phyloP scores from a whole-genome alignment of 1,284 basidiomycete genomes.

The Tilletiaria anomala region DNA sequence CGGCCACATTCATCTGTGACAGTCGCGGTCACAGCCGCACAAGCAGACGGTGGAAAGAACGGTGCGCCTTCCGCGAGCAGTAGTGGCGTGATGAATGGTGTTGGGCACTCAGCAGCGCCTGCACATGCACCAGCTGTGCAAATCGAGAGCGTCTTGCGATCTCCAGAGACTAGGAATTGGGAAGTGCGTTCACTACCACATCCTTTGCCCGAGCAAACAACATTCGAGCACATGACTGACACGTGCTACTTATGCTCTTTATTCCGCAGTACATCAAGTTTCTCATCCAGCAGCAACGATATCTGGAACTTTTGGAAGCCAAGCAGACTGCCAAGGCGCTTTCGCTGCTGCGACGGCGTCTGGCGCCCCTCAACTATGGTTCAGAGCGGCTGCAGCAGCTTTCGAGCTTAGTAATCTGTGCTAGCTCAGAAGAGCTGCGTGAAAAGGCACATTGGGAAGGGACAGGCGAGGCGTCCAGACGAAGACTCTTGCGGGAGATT shows the following conservation, averaged over 20 bases:
- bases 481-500: constrained; percentile 58
- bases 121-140: constrained; percentile 3
- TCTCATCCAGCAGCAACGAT: constrained; percentile 84
- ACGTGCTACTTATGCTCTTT: constrained; percentile 8
- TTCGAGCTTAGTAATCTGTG: constrained; percentile 5
- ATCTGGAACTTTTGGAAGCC: constrained; percentile 79
- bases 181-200: constrained; percentile 10
- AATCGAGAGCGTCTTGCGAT: constrained; percentile 17
- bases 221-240: neutral
- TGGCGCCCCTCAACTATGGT: constrained; percentile 50
- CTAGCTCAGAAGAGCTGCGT: constrained; percentile 57
- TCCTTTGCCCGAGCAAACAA: neutral
- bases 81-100: no score
- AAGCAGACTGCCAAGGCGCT: constrained; percentile 68
- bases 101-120: neutral
- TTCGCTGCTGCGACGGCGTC: constrained; percentile 67
- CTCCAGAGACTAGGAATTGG: constrained; percentile 12
- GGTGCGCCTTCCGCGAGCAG: neutral
- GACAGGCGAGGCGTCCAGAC: constrained; percentile 60
- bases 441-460: constrained; percentile 79
- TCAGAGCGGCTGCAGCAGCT: constrained; percentile 23
- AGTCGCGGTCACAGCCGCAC: neutral
- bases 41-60: neutral
- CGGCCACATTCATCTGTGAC: neutral
- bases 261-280: constrained; percentile 59